Evolutionary conservation across 192 early-diverging fungal genomes (phyloP), one percentile per base, ranked within the genome.

Genomic region (Coemansia erecta): DNA sequence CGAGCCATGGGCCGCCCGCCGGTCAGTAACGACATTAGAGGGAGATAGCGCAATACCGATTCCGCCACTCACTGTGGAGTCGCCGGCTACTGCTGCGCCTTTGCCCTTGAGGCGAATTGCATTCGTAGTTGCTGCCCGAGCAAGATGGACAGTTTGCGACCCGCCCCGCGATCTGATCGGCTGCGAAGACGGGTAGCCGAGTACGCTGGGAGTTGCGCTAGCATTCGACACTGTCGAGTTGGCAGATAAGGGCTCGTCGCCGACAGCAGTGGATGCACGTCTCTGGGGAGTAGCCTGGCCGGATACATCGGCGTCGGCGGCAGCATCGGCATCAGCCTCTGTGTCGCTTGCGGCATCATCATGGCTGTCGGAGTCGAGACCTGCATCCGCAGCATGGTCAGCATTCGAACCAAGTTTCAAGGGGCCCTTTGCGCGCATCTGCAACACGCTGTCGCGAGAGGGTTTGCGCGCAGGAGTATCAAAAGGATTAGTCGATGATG

Each of bases 31-130:
- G 56, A 46, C 13, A 26, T 33, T 37, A 8, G 50, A 42, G 40
- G 57, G 12, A 33, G 41, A 4, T 24, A 45, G n/a, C 26, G 31
- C 13, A 50, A 17, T 7, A 28, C 60, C 28, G 17, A 8, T 31
- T 9, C 24, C 37, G 23, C 35, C 35, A 7, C 35, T 37, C 35
- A 7, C 6, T 11, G 35, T 11, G 35, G 35, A 37, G 1, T 37
- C 35, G 10, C 35, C 35, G 8, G 35, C 10, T 10, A 7, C 5
- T 37, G 48, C 68, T 0, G 49, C 49, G 15, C 48, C 57, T 22
- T 61, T 70, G 35, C 70, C 68, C 28, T 80, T 80, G 28, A 80
- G 60, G 17, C 77, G 42, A 50, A 80, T 80, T 2, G 77, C 77
- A 42, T 80, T 80, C 5, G 71, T 69, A 6, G 77, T 80, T 2